Percentiles rank a stretch among this genome's conserved stretches.
Evolutionary conservation across 1,284 basidiomycete species (phyloP).

Genomic region (Apiotrichum montevideense): DNA sequence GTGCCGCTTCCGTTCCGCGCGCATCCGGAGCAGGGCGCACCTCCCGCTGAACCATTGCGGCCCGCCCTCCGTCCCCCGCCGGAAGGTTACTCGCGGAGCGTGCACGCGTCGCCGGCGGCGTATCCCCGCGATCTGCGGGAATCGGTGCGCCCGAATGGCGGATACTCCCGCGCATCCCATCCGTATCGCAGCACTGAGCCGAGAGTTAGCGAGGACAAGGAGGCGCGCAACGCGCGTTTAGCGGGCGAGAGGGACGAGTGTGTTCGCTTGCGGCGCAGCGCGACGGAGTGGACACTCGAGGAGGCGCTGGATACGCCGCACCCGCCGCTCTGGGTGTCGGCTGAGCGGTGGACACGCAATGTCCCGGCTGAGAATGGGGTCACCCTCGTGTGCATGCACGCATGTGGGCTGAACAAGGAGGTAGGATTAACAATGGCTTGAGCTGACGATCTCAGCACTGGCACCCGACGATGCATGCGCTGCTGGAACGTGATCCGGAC

Average conservation of each 20-base stretch:
- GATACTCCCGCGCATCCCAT: slow-evolving; percentile 16
- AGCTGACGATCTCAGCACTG: slow-evolving; percentile 45
- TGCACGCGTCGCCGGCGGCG: slow-evolving; percentile 68
- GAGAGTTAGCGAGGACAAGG: slow-evolving; percentile 14
- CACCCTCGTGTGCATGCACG: slow-evolving; percentile 68
- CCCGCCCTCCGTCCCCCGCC: slow-evolving; percentile 27
- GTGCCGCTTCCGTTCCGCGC: slow-evolving; percentile 6
- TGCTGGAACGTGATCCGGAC: slow-evolving; percentile 33
- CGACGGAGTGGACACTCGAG: slow-evolving; percentile 9
- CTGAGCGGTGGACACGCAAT: slow-evolving; percentile 21
- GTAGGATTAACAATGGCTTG: slow-evolving; percentile 43
- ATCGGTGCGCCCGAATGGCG: slow-evolving; percentile 22
- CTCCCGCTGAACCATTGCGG: slow-evolving; percentile 3
- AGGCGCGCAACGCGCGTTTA: slow-evolving; percentile 33
- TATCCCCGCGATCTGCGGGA: slow-evolving; percentile 51
- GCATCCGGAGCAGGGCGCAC: background rate
- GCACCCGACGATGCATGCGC: slow-evolving; percentile 56
- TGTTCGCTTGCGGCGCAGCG: background rate
- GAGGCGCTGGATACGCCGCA: slow-evolving; percentile 25
- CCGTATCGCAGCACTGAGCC: slow-evolving; percentile 14
- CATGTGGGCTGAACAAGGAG: slow-evolving; percentile 78
- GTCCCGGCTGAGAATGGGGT: slow-evolving; percentile 45
- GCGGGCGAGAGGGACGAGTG: slow-evolving; percentile 9
- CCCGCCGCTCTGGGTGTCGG: slow-evolving; percentile 41
- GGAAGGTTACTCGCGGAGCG: slow-evolving; percentile 51